phyloP scores from a whole-genome alignment of 768 basidiomycete species.

The Holtermannia corniformis region DNA sequence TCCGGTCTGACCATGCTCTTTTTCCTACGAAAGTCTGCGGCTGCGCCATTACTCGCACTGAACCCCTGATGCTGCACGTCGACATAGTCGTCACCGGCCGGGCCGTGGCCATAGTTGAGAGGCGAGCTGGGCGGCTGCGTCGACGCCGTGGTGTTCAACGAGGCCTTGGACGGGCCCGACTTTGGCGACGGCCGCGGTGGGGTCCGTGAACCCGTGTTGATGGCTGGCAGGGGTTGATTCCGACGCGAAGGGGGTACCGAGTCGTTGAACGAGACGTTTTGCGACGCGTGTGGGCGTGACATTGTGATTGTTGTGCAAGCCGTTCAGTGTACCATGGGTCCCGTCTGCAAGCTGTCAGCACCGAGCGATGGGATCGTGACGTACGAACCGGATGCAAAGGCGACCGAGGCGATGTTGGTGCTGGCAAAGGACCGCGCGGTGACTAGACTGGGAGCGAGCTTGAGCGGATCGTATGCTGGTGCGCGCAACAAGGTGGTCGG shows the following conservation, averaged over 20 bases:
- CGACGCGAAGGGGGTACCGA: constrained; percentile 27
- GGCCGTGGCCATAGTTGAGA: constrained; percentile 9
- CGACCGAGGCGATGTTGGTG: too few relatives aligned
- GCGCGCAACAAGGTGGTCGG: too few relatives aligned
- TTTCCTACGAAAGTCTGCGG: constrained; percentile 53
- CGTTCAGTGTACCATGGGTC: too few relatives aligned
- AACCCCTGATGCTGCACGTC: constrained; percentile 31
- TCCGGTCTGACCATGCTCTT: constrained; percentile 88
- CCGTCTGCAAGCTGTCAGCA: too few relatives aligned
- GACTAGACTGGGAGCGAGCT: too few relatives aligned
- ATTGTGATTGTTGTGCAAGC: constrained; percentile 15
- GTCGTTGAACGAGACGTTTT: constrained; percentile 31
- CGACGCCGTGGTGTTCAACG: constrained; percentile 13
- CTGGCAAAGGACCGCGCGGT: too few relatives aligned
- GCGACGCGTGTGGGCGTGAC: constrained; percentile 22
- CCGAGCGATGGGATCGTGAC: too few relatives aligned
- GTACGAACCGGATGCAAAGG: too few relatives aligned
- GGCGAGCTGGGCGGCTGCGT: constrained; percentile 7
- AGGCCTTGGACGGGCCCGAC: constrained; percentile 17
- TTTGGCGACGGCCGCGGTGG: constrained; percentile 31
- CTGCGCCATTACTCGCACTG: constrained; percentile 21
- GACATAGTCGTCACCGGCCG: constrained; percentile 23
- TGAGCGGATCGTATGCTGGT: too few relatives aligned
- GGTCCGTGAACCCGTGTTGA: constrained; percentile 10
- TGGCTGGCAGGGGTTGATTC: neutral